Base-by-base conservation (phyloP, 2,329 filamentous ascomycete species). In the Stachybotrys chlorohalonatus region DNA sequence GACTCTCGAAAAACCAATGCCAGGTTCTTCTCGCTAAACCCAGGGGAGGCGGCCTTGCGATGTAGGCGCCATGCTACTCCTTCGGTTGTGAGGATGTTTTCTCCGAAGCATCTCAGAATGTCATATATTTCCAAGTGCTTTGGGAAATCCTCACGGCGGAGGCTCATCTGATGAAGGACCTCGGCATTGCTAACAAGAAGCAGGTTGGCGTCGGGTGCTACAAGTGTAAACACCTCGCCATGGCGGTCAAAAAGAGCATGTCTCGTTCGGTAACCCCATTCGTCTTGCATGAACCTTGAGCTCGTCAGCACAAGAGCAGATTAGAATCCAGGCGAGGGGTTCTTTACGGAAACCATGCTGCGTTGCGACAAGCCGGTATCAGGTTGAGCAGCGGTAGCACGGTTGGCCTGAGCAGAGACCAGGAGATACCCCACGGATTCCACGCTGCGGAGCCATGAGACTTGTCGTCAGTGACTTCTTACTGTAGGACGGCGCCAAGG, bases 1-100 rank as follows among this genome's bases (percentile, higher is more conserved):
- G 80, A 77, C 65, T 89, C 84, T 8, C 71, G 72, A 68, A 85
- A 89, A 1, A 88, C 83, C 31, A 88, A 67, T 13, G 78, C 75
- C 55, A 89, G 85, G 67, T 90, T 92, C 70, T 80, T 84, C 72
- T 93, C 89, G 55, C 86, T 89, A 68, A 93, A 92, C 5, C 82
- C 82, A 0, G 87, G 83, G 31, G 84, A 81, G 1, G 84, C 86
- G 48, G 85, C 79, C 69, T 87, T 90, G 57, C 88, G 81, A 66
- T 93, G 88, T 69, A 81, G 77, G 36, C 84, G 83, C 89, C 87
- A 93, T 31, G 79, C 70, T 1, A 74, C 65, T 1, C 87, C 87
- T 67, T 92, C 88, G 2, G 85, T 83, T 0, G 82, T 83, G 24
- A 92, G 70, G 1, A 92, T 78, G 64, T 89, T 93, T 54, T 82